phyloP scores from a whole-genome alignment of 1,284 basidiomycete genomes.

The Ceratobasidium sp. region DNA sequence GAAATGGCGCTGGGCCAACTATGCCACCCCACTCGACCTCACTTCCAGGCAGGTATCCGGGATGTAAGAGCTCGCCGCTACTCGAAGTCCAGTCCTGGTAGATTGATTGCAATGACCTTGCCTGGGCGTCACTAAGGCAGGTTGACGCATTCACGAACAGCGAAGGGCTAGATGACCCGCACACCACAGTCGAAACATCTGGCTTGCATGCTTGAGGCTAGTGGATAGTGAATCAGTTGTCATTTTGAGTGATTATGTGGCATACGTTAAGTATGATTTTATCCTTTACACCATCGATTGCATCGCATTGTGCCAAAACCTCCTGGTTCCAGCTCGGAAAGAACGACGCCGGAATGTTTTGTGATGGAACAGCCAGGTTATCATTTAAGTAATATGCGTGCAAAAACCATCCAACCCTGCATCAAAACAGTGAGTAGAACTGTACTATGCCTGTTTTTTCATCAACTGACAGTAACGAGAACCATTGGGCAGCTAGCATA shows the following conservation, averaged over 20 bases:
- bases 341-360: background rate
- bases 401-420: background rate
- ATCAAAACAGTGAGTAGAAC: background rate
- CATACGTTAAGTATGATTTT: conserved; percentile 9
- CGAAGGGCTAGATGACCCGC: conserved; percentile 1
- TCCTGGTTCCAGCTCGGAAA: conserved; percentile 1
- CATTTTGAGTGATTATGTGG: background rate
- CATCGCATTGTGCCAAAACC: conserved; percentile 11
- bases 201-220: conserved; percentile 5
- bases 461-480: conserved; percentile 1
- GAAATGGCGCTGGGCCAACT: background rate
- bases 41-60: background rate
- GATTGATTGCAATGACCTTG: background rate
- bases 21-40: background rate
- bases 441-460: background rate
- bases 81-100: conserved; percentile 23
- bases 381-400: conserved; percentile 11
- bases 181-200: background rate
- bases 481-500: conserved; percentile 14
- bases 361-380: background rate
- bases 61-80: conserved; percentile 1
- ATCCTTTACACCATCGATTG: background rate
- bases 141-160: background rate
- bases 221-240: background rate
- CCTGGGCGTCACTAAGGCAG: background rate